A percentile compares a stretch with the other conserved stretches of the same genome.
Evolutionary conservation across 306 rosid genomes (phyloP).

Genomic region (Castanea crenata): DNA sequence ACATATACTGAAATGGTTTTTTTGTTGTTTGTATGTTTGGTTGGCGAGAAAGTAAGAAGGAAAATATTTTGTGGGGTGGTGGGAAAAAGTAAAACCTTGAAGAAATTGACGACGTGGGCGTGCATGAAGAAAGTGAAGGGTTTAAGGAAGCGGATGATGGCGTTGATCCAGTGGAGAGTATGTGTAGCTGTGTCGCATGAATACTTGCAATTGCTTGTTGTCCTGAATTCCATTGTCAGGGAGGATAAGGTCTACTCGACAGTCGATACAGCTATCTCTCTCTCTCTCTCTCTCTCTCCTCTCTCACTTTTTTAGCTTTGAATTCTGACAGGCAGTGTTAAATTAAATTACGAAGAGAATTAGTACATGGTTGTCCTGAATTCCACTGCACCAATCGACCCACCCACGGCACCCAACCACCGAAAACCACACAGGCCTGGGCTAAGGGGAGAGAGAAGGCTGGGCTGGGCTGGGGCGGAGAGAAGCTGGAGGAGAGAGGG

Average conservation of each 20-base stretch:
- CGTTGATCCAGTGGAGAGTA: conserved; percentile 66
- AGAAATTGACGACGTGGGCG: conserved; percentile 81
- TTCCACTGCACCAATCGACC: too few species aligned
- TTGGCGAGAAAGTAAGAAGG: neutral
- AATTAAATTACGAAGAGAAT: too few species aligned
- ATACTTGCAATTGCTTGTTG: conserved; percentile 17
- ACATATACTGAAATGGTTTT: too few species aligned
- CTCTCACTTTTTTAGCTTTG: too few species aligned
- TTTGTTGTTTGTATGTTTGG: neutral
- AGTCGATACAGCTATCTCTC: neutral
- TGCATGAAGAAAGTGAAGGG: conserved; percentile 52
- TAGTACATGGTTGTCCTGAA: too few species aligned
- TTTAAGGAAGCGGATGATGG: conserved; percentile 56
- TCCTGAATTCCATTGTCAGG: neutral
- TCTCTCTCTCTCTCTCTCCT: too few species aligned
- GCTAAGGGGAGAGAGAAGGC: too few species aligned
- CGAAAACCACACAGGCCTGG: too few species aligned
- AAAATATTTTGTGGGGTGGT: neutral
- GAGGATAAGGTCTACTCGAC: neutral
- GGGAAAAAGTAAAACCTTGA: conserved; percentile 38
- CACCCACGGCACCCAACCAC: too few species aligned
- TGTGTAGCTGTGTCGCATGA: conserved; percentile 54
- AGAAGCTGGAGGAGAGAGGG: too few species aligned
- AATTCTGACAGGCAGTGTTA: too few species aligned
- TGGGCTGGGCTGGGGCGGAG: too few species aligned